Percentiles rank a stretch among this genome's conserved stretches.
These are phyloP conservation scores for Malania oleifera DNA, from an alignment of 164 flowering plant genomes.

Conservation along the genomic window DNA sequence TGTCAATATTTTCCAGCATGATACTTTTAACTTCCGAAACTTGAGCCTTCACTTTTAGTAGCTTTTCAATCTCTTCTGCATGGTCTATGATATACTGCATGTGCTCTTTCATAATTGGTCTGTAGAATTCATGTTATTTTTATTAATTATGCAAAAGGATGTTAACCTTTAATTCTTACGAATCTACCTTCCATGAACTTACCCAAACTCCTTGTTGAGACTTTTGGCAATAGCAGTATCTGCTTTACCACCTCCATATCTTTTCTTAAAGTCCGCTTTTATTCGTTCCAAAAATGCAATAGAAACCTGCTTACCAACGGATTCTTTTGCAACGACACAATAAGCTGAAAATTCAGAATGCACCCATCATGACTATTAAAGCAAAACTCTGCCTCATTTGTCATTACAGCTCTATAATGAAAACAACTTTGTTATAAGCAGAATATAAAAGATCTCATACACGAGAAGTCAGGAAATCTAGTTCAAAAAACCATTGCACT, in stretches of 20 bases:
- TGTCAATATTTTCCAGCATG: constrained; percentile 83
- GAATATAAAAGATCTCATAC: no score
- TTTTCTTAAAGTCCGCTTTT: constrained; percentile 70
- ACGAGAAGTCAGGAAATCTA: no score
- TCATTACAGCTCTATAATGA: background rate
- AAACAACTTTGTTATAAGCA: background rate
- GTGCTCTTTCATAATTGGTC: constrained; percentile 81
- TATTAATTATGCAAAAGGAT: background rate
- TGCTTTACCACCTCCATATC: constrained; percentile 93
- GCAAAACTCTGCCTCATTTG: background rate
- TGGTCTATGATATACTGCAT: constrained; percentile 85
- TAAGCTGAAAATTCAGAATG: constrained; percentile 51
- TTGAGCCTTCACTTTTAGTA: constrained; percentile 82
- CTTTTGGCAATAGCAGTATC: constrained; percentile 86
- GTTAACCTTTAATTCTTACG: background rate
- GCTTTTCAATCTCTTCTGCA: constrained; percentile 86
- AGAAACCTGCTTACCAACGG: constrained; percentile 74
- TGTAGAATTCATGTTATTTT: constrained; percentile 23
- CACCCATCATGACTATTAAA: constrained; percentile 2
- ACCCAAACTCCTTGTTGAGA: constrained; percentile 94
- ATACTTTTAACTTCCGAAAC: constrained; percentile 87
- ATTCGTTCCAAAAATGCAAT: constrained; percentile 81
- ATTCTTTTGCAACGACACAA: constrained; percentile 92
- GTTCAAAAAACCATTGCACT: no score
- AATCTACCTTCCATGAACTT: constrained; percentile 13